These are phyloP conservation scores for Chrysanthemum makinoi DNA, from an alignment of 129 eudicot genomes.

Conservation along the genomic window DNA sequence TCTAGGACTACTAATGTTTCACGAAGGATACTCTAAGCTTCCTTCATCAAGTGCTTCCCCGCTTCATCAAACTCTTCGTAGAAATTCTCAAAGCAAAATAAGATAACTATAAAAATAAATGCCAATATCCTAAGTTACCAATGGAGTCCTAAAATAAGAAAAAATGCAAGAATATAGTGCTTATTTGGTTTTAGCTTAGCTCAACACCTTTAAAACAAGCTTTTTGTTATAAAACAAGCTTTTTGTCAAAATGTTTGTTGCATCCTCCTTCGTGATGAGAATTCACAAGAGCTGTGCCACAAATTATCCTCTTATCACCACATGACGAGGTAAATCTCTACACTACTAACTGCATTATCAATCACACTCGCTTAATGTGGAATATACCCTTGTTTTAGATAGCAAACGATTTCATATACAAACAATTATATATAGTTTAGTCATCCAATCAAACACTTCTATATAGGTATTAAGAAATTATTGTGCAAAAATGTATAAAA, in stretches of 20 bases:
- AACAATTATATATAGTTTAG: neutral
- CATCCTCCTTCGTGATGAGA: slow-evolving; percentile 89
- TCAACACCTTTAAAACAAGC: slow-evolving; percentile 64
- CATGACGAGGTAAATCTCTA: slow-evolving; percentile 94
- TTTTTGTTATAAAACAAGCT: slow-evolving; percentile 53
- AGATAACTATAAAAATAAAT: neutral
- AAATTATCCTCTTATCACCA: slow-evolving; percentile 61
- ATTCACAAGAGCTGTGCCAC: slow-evolving; percentile 88
- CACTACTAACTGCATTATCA: slow-evolving; percentile 69
- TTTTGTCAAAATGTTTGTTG: slow-evolving; percentile 58
- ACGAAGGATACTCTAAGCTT: slow-evolving; percentile 41
- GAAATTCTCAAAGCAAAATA: neutral
- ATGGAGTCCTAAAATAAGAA: neutral
- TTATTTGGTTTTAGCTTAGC: slow-evolving; percentile 76
- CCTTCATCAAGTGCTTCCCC: slow-evolving; percentile 68
- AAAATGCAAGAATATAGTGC: slow-evolving; percentile 12
- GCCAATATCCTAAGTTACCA: neutral
- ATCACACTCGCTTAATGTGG: neutral
- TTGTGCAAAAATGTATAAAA: neutral
- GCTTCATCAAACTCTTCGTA: slow-evolving; percentile 90
- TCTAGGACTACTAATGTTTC: slow-evolving; percentile 34
- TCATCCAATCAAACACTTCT: slow-evolving; percentile 2
- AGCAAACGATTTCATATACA: too few species aligned
- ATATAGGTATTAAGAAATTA: neutral
- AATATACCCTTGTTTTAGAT: too few species aligned